Evolutionary conservation across 306 rosid species (phyloP), one percentile per base, ranked within the genome.

Genomic region (Dryas alaskensis): DNA sequence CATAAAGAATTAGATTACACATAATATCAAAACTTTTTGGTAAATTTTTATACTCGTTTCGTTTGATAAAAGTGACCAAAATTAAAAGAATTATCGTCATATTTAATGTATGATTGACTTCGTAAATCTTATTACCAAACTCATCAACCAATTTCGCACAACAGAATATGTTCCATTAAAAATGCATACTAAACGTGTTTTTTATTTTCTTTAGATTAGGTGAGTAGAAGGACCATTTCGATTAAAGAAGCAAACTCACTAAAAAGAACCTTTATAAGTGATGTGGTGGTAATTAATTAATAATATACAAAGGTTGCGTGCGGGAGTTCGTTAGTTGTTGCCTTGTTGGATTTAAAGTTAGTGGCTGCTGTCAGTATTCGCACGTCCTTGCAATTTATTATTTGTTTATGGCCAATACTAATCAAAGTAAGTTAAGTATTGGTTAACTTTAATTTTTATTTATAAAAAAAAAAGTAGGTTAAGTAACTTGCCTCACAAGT

Each of bases 401-500:
- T 12, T 53, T 42, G 63, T 70, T 70, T 60, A 42, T 7, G 10
- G 47, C n/a, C 49, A 31, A 69, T 14, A n/a, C 12, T 70, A 54
- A 54, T 53, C 43, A 54, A 70, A 31, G 10, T 64, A 43, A 17
- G 51, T 44, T 64, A 51, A 31, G 37, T 31, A 31, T 31, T 31
- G 37, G 0, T 1, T 31, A 31, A 31, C 37, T 31, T 31, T 31
- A 31, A 1, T 31, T 31, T 31, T 31, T 31, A 31, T 31, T 31
- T 31, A 31, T 2, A 1, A 31, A 31, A 31, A 31, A 31, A 31
- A 31, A 31, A 31, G 37, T 31, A 31, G 3, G 37, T 31, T 31
- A 31, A 70, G n/a, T 55, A 55, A 46, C 76, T 72, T 72, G 40
- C n/a, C 57, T 45, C 16, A 27, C 57, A 72, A 58, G 67, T 43